phyloP scores from a whole-genome alignment of 1,139 yeast species.

The Yamadazyma dushanensis region DNA sequence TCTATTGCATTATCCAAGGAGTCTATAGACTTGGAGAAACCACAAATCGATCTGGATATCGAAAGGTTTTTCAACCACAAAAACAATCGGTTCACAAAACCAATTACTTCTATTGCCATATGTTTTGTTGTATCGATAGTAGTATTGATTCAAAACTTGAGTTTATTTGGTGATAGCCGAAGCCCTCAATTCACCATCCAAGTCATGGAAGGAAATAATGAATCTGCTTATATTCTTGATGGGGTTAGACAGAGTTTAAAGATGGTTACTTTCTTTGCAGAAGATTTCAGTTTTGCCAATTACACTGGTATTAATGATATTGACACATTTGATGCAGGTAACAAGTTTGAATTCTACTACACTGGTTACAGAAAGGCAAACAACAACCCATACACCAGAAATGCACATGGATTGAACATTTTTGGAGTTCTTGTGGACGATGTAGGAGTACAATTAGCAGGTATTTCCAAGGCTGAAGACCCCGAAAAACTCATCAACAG shows the following conservation, averaged over 20 bases:
- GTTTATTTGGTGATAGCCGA: slow-evolving; percentile 8
- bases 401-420: slow-evolving; percentile 45
- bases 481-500: slow-evolving; percentile 40
- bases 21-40: slow-evolving; percentile 6
- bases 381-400: slow-evolving; percentile 29
- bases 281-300: slow-evolving; percentile 46
- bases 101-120: slow-evolving; percentile 1
- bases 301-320: slow-evolving; percentile 30
- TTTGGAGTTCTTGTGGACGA: slow-evolving; percentile 48
- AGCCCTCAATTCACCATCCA: slow-evolving; percentile 14
- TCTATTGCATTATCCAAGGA: slow-evolving; percentile 9
- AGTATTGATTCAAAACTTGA: slow-evolving; percentile 12
- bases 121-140: slow-evolving; percentile 13
- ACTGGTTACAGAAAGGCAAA: slow-evolving; percentile 50
- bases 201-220: slow-evolving; percentile 15
- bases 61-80: slow-evolving; percentile 1
- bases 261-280: slow-evolving; percentile 55
- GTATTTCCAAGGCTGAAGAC: slow-evolving; percentile 36
- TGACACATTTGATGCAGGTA: slow-evolving; percentile 46
- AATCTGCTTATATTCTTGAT: slow-evolving; percentile 10
- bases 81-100: neutral
- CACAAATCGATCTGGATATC: slow-evolving; percentile 3
- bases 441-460: slow-evolving; percentile 49
- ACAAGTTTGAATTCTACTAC: slow-evolving; percentile 43
- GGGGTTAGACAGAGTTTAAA: slow-evolving; percentile 48